Evolutionary conservation across 1,139 yeast species (phyloP), one percentile per base, ranked within the genome.

Genomic region (Maudiozyma humilis): DNA sequence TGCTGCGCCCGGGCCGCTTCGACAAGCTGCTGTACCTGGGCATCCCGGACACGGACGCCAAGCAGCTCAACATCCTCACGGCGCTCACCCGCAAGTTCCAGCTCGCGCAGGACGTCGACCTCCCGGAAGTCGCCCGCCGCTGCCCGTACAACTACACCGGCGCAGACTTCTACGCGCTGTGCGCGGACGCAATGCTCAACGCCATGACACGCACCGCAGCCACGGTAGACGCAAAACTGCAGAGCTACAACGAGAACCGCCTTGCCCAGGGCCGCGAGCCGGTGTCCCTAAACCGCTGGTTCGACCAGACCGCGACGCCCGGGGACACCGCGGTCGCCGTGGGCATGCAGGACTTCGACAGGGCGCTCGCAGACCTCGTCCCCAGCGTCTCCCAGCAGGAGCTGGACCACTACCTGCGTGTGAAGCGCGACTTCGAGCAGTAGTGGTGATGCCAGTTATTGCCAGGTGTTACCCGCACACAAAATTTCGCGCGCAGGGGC

Each of bases 1-100:
- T 91, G 43, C 68, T 91, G 47, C 76, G 98, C 60, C 98, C 98
- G 0, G 98, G 98, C 2, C 72, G 98, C 61, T 91, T 91, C 61
- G 98, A 91, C 63, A 91, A 88, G 63, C 79, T 91, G 91, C 70
- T 91, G 44, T 91, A 91, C 57, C 70, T 91, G 50, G 98, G 98
- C 18, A 87, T 91, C 35, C 78, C 95, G 1, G 96, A 91, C 56
- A 86, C 96, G 0, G 79, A 86, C 60, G 91, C 81, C 5, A 88
- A 89, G 59, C 98, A 91, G 66, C 71, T 77, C 44, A 87, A 86
- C 54, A 87, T 91, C 49, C 68, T 91, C 49, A 82, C 82, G 55
- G 97, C 98, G 0, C 72, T 91, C 45, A 88, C 97, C 0, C 71
- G 97, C 51, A 89, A 89, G 62, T 84, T 91, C 65, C 71, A 70